Conservation (phyloP, 352 stramenopile species). For the Globisporangium takayamanum region DNA sequence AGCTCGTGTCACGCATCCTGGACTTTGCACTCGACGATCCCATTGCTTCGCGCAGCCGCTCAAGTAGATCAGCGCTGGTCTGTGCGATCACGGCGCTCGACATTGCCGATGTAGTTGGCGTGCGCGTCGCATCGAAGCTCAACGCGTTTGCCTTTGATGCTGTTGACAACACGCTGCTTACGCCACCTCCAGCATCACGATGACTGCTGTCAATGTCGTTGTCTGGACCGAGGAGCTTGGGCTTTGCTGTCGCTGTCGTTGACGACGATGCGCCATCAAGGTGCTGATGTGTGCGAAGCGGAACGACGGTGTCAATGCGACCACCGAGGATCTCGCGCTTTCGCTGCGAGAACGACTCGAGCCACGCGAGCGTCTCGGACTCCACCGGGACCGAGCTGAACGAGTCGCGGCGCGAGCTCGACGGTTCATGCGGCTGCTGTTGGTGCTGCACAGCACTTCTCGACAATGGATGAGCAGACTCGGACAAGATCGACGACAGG, state of each 20-base stretch:
- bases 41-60: slow-evolving; percentile 7
- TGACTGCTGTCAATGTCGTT: neutral
- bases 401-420: slow-evolving; percentile 9
- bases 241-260: neutral
- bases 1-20: slow-evolving; percentile 3
- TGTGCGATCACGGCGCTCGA: slow-evolving; percentile 7
- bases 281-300: neutral
- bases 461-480: neutral
- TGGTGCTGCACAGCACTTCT: neutral
- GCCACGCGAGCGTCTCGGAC: slow-evolving; percentile 54
- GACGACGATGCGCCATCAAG: neutral
- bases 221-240: neutral
- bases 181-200: neutral
- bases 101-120: neutral
- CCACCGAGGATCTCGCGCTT: slow-evolving; percentile 57
- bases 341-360: slow-evolving; percentile 53
- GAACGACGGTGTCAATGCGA: slow-evolving; percentile 19
- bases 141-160: neutral
- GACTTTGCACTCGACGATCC: slow-evolving; percentile 1
- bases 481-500: slow-evolving; percentile 9
- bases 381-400: slow-evolving; percentile 11
- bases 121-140: neutral
- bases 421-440: neutral
- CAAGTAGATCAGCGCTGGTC: slow-evolving; percentile 8
- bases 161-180: no score